phyloP scores from a whole-genome alignment of 2,329 filamentous ascomycete species.

The Arthrobotrys iridis region DNA sequence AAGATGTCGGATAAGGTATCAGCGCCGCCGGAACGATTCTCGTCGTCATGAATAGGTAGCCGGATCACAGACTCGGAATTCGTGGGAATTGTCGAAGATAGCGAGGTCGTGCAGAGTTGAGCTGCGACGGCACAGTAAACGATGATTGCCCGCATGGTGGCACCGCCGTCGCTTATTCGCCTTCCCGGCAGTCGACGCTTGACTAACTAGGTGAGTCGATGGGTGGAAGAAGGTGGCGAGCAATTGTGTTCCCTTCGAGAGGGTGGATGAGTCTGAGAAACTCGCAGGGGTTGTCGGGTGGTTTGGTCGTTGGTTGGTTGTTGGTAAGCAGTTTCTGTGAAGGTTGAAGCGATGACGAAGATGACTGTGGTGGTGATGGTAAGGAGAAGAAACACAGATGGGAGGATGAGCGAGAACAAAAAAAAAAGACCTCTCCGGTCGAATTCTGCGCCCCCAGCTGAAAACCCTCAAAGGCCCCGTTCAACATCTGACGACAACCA shows the following conservation, averaged over 20 bases:
- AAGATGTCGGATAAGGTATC: slow-evolving; percentile 44
- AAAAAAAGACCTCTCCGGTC: slow-evolving; percentile 5
- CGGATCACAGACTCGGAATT: slow-evolving; percentile 46
- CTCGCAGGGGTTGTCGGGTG: not conserved
- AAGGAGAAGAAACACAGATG: not conserved
- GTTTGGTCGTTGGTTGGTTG: not conserved
- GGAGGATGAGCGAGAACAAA: not conserved
- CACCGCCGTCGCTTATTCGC: slow-evolving; percentile 11
- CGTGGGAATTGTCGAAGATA: slow-evolving; percentile 41
- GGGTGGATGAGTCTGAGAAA: slow-evolving; percentile 24
- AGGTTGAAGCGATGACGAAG: not conserved
- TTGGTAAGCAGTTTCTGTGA: too few relatives aligned
- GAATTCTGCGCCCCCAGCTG: not conserved
- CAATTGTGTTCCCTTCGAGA: slow-evolving; percentile 45
- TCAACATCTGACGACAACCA: slow-evolving; percentile 27
- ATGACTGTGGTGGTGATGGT: slow-evolving; percentile 10
- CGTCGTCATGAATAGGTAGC: slow-evolving; percentile 44
- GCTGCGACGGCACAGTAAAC: slow-evolving; percentile 49
- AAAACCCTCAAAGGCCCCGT: not conserved
- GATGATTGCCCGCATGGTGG: slow-evolving; percentile 42
- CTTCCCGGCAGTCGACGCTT: not conserved
- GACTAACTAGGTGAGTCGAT: too few relatives aligned
- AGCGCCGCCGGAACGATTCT: slow-evolving; percentile 19
- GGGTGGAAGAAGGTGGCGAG: not conserved
- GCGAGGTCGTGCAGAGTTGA: slow-evolving; percentile 40